Percentiles rank a stretch among this genome's conserved stretches.
phyloP scores from a whole-genome alignment of 2,329 filamentous ascomycete species.

The Cladosporium oxysporum region DNA sequence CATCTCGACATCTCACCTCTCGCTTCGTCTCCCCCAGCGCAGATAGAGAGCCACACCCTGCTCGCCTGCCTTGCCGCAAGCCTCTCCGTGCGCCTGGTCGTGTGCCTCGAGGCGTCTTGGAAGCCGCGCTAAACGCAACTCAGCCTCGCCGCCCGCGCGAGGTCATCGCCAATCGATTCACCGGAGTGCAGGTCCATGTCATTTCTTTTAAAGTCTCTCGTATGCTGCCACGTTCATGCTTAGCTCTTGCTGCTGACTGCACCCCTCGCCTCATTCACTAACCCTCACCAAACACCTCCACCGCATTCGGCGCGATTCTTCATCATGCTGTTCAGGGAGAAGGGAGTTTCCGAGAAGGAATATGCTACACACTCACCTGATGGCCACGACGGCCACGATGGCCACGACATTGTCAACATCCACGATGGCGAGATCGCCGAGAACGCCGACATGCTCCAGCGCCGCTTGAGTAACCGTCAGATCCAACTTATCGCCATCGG shows the following conservation, averaged over 20 bases:
- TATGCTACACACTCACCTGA: slow-evolving; percentile 18
- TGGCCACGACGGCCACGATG: slow-evolving; percentile 12
- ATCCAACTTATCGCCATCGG: slow-evolving; percentile 42
- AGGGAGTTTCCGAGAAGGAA: slow-evolving; percentile 9
- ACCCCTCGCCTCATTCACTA: neutral
- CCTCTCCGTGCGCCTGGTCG: slow-evolving; percentile 19
- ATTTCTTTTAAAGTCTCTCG: slow-evolving; percentile 4
- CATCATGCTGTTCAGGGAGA: slow-evolving; percentile 21
- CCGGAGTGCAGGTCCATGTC: slow-evolving; percentile 6
- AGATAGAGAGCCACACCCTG: slow-evolving; percentile 5
- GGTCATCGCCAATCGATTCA: slow-evolving; percentile 11
- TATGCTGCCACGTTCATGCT: neutral
- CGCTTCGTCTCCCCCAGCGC: neutral
- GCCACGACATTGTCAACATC: slow-evolving; percentile 19
- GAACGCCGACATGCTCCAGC: slow-evolving; percentile 35
- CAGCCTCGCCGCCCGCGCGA: slow-evolving; percentile 3
- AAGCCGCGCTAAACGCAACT: slow-evolving; percentile 9
- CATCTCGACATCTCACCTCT: neutral
- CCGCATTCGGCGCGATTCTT: neutral
- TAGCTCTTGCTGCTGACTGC: slow-evolving; percentile 1
- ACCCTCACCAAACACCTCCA: neutral
- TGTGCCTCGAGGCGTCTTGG: slow-evolving; percentile 17
- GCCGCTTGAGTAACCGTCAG: slow-evolving; percentile 36
- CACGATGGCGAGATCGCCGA: slow-evolving; percentile 24
- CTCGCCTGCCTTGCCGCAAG: slow-evolving; percentile 1